Base-by-base conservation (phyloP, 116 monocot species). In the Papilionanthe hybrid region DNA sequence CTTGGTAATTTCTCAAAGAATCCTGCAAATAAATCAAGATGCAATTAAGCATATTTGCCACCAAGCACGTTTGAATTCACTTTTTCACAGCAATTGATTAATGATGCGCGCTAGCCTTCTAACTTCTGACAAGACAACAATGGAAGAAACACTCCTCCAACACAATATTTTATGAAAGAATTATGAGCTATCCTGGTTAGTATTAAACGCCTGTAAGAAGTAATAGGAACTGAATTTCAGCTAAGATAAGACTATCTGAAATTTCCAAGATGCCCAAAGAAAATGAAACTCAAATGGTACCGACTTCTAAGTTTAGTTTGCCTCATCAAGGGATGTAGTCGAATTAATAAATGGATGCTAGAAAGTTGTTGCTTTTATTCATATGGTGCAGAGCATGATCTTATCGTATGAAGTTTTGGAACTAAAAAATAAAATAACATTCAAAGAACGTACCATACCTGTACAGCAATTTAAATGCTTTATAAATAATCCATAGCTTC, bases 401-500 rank as follows among this genome's bases (percentile, higher is more conserved):
- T 53, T 53, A 53, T 4, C 17, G 18, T 17, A 53, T 53, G 53
- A 53, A 53, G 15, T 4, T 53, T 53, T 4, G 17, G 17, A 17
- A 53, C 53, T 17, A 53, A 13, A 13, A 53, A 53, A 25, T 25
- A 65, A 10, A 25, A 25, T 22, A 65, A 25, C 5, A 37, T 10
- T 25, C 23, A 27, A 25, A 9, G 25, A 25, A 65, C 9, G 8
- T 2, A 65, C 22, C 25, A 11, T 65, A 65, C 65, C 65, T 65
- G 65, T 65, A 25, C 27, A 65, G 0, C 65, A 65, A 27, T 65
- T 15, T 25, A 65, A 5, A 81, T 47, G 58, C 57, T 25, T 93
- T 79, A 95, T 29, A 86, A 55, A 79, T 87, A 87, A 44, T 86
- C 86, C 37, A 79, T 32, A 32, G 81, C 79, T 79, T 89, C 82